Percentiles rank a stretch among this genome's conserved stretches.
These are phyloP conservation scores for Diversispora eburnea DNA, from an alignment of 192 early-diverging fungal genomes.

Conservation along the genomic window DNA sequence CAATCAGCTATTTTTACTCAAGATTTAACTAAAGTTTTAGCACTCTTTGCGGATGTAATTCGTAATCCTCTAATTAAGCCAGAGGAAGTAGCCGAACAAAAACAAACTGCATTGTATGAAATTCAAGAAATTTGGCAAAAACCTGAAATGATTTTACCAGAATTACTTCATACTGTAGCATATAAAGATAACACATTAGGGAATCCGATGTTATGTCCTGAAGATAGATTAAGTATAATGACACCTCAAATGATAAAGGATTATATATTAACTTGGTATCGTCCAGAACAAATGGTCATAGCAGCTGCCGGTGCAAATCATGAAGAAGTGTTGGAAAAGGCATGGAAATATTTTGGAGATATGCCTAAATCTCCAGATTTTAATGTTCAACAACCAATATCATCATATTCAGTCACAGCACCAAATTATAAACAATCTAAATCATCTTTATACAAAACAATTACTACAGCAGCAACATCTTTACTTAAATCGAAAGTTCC, in stretches of 20 bases:
- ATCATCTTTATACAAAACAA: constrained; percentile 31
- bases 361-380: constrained; percentile 39
- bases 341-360: constrained; percentile 73
- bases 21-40: constrained; percentile 69
- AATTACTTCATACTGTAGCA: constrained; percentile 81
- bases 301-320: constrained; percentile 85
- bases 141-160: constrained; percentile 82
- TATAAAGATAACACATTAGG: constrained; percentile 78
- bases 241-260: constrained; percentile 63
- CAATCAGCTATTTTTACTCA: constrained; percentile 87
- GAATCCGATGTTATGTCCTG: constrained; percentile 71
- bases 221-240: constrained; percentile 61
- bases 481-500: constrained; percentile 15
- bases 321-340: constrained; percentile 70
- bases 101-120: constrained; percentile 77
- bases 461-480: constrained; percentile 32
- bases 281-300: constrained; percentile 88
- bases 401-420: background rate
- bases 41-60: constrained; percentile 77
- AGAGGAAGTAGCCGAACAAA: constrained; percentile 81
- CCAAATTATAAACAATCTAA: constrained; percentile 22
- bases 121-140: constrained; percentile 82
- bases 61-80: constrained; percentile 66
- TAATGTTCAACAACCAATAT: background rate
- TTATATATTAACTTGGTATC: constrained; percentile 81